These are phyloP conservation scores for Macrophomina phaseolina DNA, from an alignment of 2,329 filamentous ascomycete species.

Conservation along the genomic window DNA sequence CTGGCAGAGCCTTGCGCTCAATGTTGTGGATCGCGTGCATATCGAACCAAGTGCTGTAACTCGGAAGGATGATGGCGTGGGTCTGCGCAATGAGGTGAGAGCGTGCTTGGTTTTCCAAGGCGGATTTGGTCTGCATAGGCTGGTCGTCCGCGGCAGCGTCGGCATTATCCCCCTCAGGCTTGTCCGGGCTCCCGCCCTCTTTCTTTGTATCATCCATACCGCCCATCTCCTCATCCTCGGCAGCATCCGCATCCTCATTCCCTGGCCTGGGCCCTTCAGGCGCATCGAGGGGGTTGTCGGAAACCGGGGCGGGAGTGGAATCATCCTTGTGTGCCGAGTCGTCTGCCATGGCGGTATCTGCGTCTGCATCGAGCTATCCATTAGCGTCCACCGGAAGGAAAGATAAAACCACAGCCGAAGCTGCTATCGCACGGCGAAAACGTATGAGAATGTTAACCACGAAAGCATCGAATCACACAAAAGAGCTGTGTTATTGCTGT, in stretches of 20 bases:
- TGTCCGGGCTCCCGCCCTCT: slow-evolving; percentile 35
- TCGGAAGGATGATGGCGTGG: slow-evolving; percentile 93
- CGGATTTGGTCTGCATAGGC: slow-evolving; percentile 75
- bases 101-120: slow-evolving; percentile 82
- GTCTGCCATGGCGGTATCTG: slow-evolving; percentile 63
- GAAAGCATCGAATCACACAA: background rate
- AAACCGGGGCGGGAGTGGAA: slow-evolving; percentile 59
- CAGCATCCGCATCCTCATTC: slow-evolving; percentile 62
- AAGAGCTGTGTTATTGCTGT: too few species aligned
- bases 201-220: slow-evolving; percentile 47
- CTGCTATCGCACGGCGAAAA: too few species aligned
- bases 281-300: slow-evolving; percentile 73
- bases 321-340: slow-evolving; percentile 53
- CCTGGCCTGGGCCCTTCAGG: slow-evolving; percentile 65
- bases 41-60: slow-evolving; percentile 98
- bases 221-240: slow-evolving; percentile 75
- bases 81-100: slow-evolving; percentile 93
- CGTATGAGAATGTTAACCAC: too few species aligned
- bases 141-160: slow-evolving; percentile 57
- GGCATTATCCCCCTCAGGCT: slow-evolving; percentile 36
- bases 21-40: slow-evolving; percentile 92
- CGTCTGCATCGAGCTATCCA: slow-evolving; percentile 6
- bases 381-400: background rate
- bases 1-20: slow-evolving; percentile 91
- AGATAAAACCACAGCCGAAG: background rate